Conservation (phyloP, 2,329 filamentous ascomycete species). For the Thielaviopsis cerberus region DNA sequence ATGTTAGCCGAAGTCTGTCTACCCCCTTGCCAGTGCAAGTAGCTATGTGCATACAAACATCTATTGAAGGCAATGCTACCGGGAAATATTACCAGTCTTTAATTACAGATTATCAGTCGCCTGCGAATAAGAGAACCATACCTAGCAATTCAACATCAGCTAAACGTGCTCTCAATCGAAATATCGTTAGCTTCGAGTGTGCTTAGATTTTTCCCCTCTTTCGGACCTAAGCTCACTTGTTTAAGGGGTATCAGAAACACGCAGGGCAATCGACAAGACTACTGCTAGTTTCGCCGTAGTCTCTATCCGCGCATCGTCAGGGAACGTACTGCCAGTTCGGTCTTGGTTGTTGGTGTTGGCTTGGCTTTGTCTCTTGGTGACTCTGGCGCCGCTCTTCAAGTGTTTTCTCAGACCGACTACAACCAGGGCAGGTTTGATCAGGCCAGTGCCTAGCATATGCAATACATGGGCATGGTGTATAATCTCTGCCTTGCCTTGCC, state of each 20-base stretch:
- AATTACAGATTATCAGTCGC: not conserved
- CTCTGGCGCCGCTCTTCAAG: not conserved
- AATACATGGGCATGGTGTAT: not conserved
- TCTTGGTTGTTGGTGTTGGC: too few relatives aligned
- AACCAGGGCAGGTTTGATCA: not conserved
- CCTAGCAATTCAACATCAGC: not conserved
- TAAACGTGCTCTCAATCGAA: not conserved
- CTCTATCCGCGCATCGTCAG: not conserved
- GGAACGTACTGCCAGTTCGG: too few relatives aligned
- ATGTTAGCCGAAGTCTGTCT: not conserved
- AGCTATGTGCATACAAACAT: not conserved
- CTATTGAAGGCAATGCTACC: not conserved
- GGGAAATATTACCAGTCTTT: not conserved
- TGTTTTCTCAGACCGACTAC: not conserved
- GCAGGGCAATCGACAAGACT: too few relatives aligned
- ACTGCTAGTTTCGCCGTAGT: not conserved
- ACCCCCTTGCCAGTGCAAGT: not conserved
- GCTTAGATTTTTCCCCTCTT: not conserved
- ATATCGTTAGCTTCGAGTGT: not conserved
- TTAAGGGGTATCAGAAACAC: not conserved
- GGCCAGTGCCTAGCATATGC: not conserved
- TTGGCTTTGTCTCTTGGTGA: not conserved
- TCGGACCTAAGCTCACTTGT: too few relatives aligned
- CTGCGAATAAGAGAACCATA: not conserved
- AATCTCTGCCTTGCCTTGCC: not conserved